Evolutionary conservation across 768 basidiomycete species (phyloP), one percentile per base, ranked within the genome.

Genomic region (Sistotremastrum niveocremeum): DNA sequence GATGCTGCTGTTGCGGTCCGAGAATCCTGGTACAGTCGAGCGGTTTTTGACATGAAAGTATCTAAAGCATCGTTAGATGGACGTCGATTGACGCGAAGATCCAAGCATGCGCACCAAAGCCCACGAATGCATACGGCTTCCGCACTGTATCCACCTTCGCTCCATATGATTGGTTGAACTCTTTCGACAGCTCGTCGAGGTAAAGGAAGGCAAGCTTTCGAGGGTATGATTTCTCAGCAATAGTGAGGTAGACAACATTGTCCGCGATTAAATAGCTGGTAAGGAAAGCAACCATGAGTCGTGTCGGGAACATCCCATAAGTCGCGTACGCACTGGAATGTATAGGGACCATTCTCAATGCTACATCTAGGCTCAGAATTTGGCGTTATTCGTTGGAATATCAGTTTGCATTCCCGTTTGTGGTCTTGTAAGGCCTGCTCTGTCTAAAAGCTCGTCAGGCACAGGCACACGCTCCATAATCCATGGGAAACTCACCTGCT

Each of bases 81-180:
- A 51, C 6, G 8, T 36, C 8, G n/a, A 4, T 36, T 43, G 34
- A 10, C 10, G n/a, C 37, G 41, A 36, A 42, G 34, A 9, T 41
- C 30, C 33, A 37, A 51, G 36, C 34, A 34, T 38, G 39, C 86
- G 53, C 56, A 93, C 91, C 91, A 56, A 99, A 99, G 41, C 95
- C 91, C 49, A 98, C 85, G 60, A 98, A 98, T 29, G 95, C 94
- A 61, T 99, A 99, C n/a, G 95, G 95, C 62, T 94, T 89, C 52
- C 89, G 77, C 11, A 84, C 84, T 11, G 77, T 73, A 56, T 97
- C 94, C 12, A 98, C 88, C 62, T 90, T 94, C 4, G 86, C 71
- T 7, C 90, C 95, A 62, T 98, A 99, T 5, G 85, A 85, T 44
- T 77, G 76, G 36, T 83, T 75, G 59, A 99, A 99, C 64, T 99